Conservation (phyloP, 73 alveolate genomes). For the Tetrahymena elliotti region DNA sequence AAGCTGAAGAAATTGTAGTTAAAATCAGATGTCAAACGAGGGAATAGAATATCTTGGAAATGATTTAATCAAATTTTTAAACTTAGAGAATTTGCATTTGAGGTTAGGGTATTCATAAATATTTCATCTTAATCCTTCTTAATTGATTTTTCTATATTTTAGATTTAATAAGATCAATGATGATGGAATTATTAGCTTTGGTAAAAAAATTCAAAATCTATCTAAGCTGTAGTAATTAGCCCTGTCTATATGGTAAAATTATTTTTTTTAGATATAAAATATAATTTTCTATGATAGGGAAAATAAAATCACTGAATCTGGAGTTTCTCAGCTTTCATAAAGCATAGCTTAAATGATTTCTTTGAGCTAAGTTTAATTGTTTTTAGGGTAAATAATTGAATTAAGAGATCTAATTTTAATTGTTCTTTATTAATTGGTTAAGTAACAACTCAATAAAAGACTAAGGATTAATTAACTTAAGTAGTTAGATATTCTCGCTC, state of each 20-base stretch:
- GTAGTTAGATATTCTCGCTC: not conserved
- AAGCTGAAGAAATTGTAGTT: not conserved
- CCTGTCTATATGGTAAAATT: not conserved
- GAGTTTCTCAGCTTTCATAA: not conserved
- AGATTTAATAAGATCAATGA: not conserved
- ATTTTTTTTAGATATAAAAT: too few species aligned
- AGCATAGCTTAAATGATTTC: too few species aligned
- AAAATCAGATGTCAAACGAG: too few species aligned
- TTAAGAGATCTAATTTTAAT: too few species aligned
- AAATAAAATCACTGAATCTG: not conserved
- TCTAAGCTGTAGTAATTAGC: not conserved
- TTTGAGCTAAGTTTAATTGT: too few species aligned
- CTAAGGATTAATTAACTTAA: not conserved
- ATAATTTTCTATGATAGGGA: not conserved
- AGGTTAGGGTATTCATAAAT: not conserved
- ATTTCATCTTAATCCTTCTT: too few species aligned
- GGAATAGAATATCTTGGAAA: not conserved
- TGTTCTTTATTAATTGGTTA: too few species aligned
- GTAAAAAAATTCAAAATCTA: not conserved
- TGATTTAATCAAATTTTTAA: not conserved
- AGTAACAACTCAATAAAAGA: not conserved
- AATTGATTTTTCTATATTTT: too few species aligned
- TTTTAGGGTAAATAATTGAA: not conserved
- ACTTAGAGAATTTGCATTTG: not conserved
- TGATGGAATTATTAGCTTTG: not conserved